These are phyloP conservation scores for Tylopilus sp. DNA, from an alignment of 1,284 basidiomycete species.

Conservation along the genomic window DNA sequence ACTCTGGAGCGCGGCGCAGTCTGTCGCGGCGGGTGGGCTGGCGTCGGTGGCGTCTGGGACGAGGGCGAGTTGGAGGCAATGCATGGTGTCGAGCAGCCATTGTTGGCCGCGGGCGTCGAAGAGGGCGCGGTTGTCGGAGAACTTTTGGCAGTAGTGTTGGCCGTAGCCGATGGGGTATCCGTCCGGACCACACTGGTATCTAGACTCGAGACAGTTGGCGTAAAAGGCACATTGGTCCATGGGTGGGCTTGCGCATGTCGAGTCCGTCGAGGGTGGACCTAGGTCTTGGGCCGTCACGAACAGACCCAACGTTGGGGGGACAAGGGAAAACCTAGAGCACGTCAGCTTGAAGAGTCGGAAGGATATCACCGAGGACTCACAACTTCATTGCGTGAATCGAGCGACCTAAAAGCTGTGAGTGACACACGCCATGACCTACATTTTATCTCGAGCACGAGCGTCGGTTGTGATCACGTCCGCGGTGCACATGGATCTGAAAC, in stretches of 20 bases:
- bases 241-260: conserved; percentile 38
- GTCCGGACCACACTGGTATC: conserved; percentile 42
- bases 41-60: conserved; percentile 37
- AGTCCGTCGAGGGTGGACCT: conserved; percentile 22
- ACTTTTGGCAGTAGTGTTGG: conserved; percentile 40
- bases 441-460: not conserved
- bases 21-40: conserved; percentile 7
- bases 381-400: not conserved
- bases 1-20: conserved; percentile 37
- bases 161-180: conserved; percentile 47
- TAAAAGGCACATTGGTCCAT: conserved; percentile 46
- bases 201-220: conserved; percentile 42
- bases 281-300: not conserved
- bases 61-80: conserved; percentile 43
- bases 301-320: not conserved
- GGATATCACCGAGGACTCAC: not conserved
- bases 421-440: not conserved
- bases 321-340: not conserved
- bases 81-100: conserved; percentile 49
- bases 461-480: not conserved
- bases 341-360: not conserved
- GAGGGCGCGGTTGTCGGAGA: conserved; percentile 29
- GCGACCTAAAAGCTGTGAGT: too few species aligned
- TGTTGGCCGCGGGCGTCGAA: conserved; percentile 37
- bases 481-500: not conserved